A percentile compares a stretch with the other conserved stretches of the same genome.
phyloP scores from a whole-genome alignment of 164 flowering plant genomes.

The Stephania yunnanensis region DNA sequence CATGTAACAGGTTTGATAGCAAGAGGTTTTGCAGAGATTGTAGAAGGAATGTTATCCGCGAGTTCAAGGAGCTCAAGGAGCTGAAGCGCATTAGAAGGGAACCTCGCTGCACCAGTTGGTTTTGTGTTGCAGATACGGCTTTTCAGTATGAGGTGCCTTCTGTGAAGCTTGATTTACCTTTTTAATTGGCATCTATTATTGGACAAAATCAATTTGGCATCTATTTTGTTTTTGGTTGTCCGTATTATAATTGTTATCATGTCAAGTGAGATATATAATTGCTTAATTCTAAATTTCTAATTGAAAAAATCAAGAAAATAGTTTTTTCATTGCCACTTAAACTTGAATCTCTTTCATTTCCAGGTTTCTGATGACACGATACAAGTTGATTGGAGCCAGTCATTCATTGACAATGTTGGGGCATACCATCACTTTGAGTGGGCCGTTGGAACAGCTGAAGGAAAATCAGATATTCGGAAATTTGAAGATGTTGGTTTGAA shows the following conservation, averaged over 20 bases:
- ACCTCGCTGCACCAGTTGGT: slow-evolving; percentile 82
- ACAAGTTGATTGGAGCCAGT: slow-evolving; percentile 88
- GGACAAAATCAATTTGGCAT: background rate
- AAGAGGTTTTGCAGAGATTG: slow-evolving; percentile 99
- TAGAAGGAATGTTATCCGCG: slow-evolving; percentile 95
- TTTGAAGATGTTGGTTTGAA: slow-evolving; percentile 90
- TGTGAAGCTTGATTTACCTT: background rate
- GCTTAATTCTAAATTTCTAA: background rate
- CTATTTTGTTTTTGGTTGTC: background rate
- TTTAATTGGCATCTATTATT: background rate
- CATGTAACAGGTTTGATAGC: slow-evolving; percentile 85
- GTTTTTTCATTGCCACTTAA: slow-evolving; percentile 2
- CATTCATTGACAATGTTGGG: slow-evolving; percentile 65
- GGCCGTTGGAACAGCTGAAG: slow-evolving; percentile 95
- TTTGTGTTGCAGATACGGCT: slow-evolving; percentile 93
- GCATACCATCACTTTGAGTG: slow-evolving; percentile 92
- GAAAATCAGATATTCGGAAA: slow-evolving; percentile 84
- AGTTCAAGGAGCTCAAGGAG: slow-evolving; percentile 97
- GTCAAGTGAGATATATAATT: background rate
- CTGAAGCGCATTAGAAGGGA: slow-evolving; percentile 86
- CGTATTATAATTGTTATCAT: slow-evolving; percentile 6
- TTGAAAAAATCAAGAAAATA: background rate
- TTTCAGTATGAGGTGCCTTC: slow-evolving; percentile 80
- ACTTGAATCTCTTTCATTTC: slow-evolving; percentile 6
- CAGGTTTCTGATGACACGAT: slow-evolving; percentile 75